Conservation (phyloP, 345 rosid species). For the Citrus trifoliata region DNA sequence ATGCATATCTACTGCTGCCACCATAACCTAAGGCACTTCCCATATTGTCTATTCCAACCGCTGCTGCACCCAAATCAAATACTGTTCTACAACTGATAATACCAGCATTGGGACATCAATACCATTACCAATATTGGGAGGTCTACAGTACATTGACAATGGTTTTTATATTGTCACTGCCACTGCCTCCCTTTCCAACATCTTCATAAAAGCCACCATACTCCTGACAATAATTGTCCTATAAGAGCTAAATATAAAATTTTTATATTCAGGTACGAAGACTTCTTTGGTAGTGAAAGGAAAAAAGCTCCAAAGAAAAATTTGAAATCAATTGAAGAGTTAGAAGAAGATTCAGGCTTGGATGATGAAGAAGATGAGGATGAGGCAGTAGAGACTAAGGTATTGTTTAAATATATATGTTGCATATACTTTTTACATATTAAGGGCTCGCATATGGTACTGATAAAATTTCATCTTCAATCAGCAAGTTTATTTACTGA, state of each 20-base stretch:
- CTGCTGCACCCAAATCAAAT: neutral
- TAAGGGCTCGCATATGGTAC: neutral
- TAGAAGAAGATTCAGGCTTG: conserved; percentile 34
- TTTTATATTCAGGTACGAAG: conserved; percentile 57
- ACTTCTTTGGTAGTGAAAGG: conserved; percentile 63
- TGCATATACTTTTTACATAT: neutral
- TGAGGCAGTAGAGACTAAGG: conserved; percentile 29
- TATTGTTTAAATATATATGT: conserved; percentile 14
- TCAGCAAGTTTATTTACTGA: neutral
- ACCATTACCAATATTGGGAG: too few relatives aligned
- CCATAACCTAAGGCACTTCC: neutral
- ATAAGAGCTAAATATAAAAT: neutral
- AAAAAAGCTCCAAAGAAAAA: conserved; percentile 36
- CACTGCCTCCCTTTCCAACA: neutral
- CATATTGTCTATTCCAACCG: neutral
- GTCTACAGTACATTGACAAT: neutral
- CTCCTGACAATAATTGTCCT: neutral
- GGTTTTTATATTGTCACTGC: neutral
- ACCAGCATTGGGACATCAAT: neutral
- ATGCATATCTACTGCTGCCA: neutral
- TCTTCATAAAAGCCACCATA: neutral
- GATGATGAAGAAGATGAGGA: conserved; percentile 34
- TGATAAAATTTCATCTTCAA: neutral
- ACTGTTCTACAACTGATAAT: neutral
- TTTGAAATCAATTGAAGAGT: conserved; percentile 25